Evolutionary conservation across 805 yeast species (phyloP).

Genomic region (Isabelozyma rhagii): DNA sequence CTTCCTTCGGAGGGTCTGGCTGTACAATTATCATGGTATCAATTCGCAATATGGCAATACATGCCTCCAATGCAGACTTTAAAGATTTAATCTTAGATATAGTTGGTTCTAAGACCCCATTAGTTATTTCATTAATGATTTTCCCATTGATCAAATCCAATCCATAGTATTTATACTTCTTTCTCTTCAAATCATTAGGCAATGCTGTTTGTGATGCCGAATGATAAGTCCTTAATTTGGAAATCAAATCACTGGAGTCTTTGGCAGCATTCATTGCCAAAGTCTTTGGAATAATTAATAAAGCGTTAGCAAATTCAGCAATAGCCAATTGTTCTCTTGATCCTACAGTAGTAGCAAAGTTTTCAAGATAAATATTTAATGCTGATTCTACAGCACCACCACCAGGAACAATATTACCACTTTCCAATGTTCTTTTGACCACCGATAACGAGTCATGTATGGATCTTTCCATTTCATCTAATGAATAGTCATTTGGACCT

Average conservation of each 20-base stretch:
- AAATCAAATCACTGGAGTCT: slow-evolving; percentile 91
- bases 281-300: slow-evolving; percentile 92
- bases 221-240: slow-evolving; percentile 93
- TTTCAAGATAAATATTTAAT: slow-evolving; percentile 88
- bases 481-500: slow-evolving; percentile 91
- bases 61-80: slow-evolving; percentile 96
- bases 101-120: slow-evolving; percentile 95
- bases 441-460: slow-evolving; percentile 92
- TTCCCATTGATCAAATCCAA: slow-evolving; percentile 89
- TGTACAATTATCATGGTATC: slow-evolving; percentile 98
- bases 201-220: slow-evolving; percentile 89
- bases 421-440: slow-evolving; percentile 92
- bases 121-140: slow-evolving; percentile 76
- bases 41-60: slow-evolving; percentile 93
- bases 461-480: slow-evolving; percentile 98
- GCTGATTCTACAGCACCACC: slow-evolving; percentile 99
- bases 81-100: slow-evolving; percentile 88
- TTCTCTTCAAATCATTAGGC: slow-evolving; percentile 79
- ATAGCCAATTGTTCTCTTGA: slow-evolving; percentile 97
- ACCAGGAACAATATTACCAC: slow-evolving; percentile 95
- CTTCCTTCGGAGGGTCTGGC: slow-evolving; percentile 91
- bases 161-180: slow-evolving; percentile 86
- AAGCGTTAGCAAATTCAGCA: slow-evolving; percentile 92
- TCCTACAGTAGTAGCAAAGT: slow-evolving; percentile 96
- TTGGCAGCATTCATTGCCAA: slow-evolving; percentile 96